Conservation (phyloP, 1,284 basidiomycete species). For the Fistulina hepatica region DNA sequence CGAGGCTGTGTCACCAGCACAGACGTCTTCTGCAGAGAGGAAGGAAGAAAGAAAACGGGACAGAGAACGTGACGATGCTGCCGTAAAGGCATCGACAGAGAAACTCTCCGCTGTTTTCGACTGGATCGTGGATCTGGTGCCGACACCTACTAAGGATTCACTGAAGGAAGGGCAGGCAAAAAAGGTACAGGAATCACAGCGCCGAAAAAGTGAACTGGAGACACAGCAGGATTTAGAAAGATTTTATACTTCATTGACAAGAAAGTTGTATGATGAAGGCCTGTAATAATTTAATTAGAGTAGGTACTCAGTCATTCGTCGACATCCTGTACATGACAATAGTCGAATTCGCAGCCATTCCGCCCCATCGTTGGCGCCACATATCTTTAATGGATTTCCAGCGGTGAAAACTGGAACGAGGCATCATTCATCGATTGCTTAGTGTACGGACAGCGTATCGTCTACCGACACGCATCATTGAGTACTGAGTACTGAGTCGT, state of each 20-base stretch:
- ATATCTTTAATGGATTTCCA: too few relatives aligned
- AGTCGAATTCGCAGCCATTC: too few relatives aligned
- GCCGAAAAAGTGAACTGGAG: slow-evolving; percentile 37
- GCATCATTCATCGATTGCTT: too few relatives aligned
- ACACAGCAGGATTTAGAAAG: slow-evolving; percentile 59
- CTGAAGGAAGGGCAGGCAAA: slow-evolving; percentile 19
- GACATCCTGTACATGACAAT: too few relatives aligned
- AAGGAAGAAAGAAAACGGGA: slow-evolving; percentile 21
- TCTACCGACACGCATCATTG: too few relatives aligned
- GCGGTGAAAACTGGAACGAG: too few relatives aligned
- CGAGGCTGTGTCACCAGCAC: slow-evolving; percentile 6
- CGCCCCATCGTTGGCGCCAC: too few relatives aligned
- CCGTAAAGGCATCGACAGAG: slow-evolving; percentile 57
- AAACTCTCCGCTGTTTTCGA: slow-evolving; percentile 63
- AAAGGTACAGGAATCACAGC: slow-evolving; percentile 22
- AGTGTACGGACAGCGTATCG: too few relatives aligned
- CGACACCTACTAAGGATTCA: slow-evolving; percentile 23
- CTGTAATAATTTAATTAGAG: slow-evolving; percentile 30
- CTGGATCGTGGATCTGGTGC: slow-evolving; percentile 67
- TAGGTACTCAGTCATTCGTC: too few relatives aligned
- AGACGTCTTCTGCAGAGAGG: slow-evolving; percentile 15
- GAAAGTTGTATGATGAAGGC: slow-evolving; percentile 74
- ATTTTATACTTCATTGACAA: slow-evolving; percentile 66
- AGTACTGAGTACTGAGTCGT: too few relatives aligned
- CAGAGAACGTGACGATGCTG: slow-evolving; percentile 37